These are phyloP conservation scores for Austroboletus niveus DNA, from an alignment of 1,284 basidiomycete genomes.

Conservation along the genomic window DNA sequence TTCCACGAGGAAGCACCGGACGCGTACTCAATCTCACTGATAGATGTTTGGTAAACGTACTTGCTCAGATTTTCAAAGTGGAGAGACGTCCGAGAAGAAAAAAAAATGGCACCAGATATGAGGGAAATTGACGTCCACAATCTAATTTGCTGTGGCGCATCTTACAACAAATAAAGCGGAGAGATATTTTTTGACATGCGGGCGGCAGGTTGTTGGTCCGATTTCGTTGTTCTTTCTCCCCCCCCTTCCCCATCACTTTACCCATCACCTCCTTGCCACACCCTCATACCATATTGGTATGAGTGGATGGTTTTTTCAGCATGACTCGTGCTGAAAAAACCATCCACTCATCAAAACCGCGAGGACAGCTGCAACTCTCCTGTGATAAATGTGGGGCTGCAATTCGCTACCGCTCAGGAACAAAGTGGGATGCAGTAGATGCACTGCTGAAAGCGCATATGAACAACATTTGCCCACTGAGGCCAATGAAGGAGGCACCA, in stretches of 20 bases:
- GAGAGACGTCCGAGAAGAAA: conserved; percentile 20
- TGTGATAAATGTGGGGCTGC: too few species aligned
- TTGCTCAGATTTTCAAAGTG: conserved; percentile 19
- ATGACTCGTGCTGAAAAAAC: conserved; percentile 21
- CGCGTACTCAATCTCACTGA: too few species aligned
- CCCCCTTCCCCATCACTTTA: not conserved
- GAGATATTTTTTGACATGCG: conserved; percentile 10
- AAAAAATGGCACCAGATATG: conserved; percentile 11
- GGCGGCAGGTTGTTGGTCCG: conserved; percentile 4
- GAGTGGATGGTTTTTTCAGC: not conserved
- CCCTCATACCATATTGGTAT: not conserved
- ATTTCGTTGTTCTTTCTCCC: not conserved
- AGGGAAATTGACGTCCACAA: conserved; percentile 13
- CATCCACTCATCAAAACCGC: conserved; percentile 5
- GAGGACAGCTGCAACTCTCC: not conserved
- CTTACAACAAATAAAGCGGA: conserved; percentile 36
- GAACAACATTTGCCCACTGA: too few species aligned
- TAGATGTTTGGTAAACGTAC: conserved; percentile 22
- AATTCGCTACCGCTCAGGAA: too few species aligned
- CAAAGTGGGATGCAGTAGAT: too few species aligned
- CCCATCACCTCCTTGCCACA: conserved; percentile 11
- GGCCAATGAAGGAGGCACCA: too few species aligned
- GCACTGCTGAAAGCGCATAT: too few species aligned
- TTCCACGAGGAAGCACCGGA: too few species aligned
- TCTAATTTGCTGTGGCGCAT: conserved; percentile 16